phyloP scores from a whole-genome alignment of 2,329 filamentous ascomycete genomes.

The Epichloe hybrida region DNA sequence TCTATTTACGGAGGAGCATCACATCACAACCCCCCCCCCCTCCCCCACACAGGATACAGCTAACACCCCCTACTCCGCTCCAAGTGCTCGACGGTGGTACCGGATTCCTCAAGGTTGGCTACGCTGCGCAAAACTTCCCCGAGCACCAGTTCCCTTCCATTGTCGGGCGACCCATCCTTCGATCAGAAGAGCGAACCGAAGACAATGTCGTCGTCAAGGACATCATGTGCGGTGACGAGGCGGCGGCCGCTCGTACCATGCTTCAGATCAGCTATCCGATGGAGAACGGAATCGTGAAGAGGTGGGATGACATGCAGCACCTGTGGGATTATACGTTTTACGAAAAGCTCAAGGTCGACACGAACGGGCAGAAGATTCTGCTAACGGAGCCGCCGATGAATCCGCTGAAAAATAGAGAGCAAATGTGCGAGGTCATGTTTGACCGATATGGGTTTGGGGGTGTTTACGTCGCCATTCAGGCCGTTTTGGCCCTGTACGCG shows the following conservation, averaged over 20 bases:
- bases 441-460: constrained; percentile 92
- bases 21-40: background rate
- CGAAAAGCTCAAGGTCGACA: constrained; percentile 91
- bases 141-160: constrained; percentile 98
- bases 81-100: constrained; percentile 99
- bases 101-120: constrained; percentile 98
- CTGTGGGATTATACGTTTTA: constrained; percentile 98
- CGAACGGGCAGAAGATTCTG: constrained; percentile 87
- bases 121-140: constrained; percentile 98
- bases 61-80: constrained; percentile 1
- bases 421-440: constrained; percentile 99
- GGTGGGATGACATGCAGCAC: constrained; percentile 99
- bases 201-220: constrained; percentile 68
- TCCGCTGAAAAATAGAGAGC: constrained; percentile 87
- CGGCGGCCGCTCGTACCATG: constrained; percentile 89
- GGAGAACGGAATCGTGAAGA: constrained; percentile 99
- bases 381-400: constrained; percentile 97
- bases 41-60: background rate
- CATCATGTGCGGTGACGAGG: constrained; percentile 99
- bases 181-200: constrained; percentile 71
- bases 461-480: constrained; percentile 96
- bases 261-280: constrained; percentile 98
- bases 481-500: constrained; percentile 87
- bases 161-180: constrained; percentile 91
- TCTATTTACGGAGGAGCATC: background rate